A percentile compares a stretch with the other conserved stretches of the same genome.
Conservation (phyloP, 768 basidiomycete genomes). For the Pholiota microspora region DNA sequence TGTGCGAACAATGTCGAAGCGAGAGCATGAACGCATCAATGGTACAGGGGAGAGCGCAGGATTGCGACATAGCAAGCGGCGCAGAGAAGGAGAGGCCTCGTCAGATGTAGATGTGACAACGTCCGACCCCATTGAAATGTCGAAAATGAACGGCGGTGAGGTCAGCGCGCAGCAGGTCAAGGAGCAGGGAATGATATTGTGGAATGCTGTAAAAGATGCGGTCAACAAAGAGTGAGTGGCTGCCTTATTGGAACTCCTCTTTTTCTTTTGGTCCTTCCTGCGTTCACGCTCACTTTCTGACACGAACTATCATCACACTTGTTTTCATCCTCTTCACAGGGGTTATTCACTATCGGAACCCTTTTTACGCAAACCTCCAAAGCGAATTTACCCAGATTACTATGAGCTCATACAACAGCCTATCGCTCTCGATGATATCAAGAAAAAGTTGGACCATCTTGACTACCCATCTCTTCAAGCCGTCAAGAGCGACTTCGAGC, state of each 20-base stretch:
- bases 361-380: constrained; percentile 70
- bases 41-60: constrained; percentile 31
- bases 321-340: constrained; percentile 36
- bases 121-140: constrained; percentile 29
- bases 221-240: constrained; percentile 84
- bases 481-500: constrained; percentile 70
- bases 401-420: constrained; percentile 77
- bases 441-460: constrained; percentile 64
- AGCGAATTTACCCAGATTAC: constrained; percentile 82
- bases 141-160: constrained; percentile 16
- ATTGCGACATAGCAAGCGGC: constrained; percentile 42
- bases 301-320: constrained; percentile 17
- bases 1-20: constrained; percentile 35
- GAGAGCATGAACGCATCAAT: constrained; percentile 35
- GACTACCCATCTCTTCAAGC: constrained; percentile 62
- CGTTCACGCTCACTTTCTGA: constrained; percentile 20
- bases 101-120: constrained; percentile 42
- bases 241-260: constrained; percentile 38
- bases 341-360: constrained; percentile 60
- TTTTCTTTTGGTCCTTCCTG: constrained; percentile 23
- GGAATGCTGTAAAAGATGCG: constrained; percentile 79
- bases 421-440: constrained; percentile 88
- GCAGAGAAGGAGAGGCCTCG: constrained; percentile 33
- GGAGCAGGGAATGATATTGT: constrained; percentile 69
- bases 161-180: constrained; percentile 44